Evolutionary conservation across 257 asterid genomes (phyloP).

Genomic region (Ilex asprella): DNA sequence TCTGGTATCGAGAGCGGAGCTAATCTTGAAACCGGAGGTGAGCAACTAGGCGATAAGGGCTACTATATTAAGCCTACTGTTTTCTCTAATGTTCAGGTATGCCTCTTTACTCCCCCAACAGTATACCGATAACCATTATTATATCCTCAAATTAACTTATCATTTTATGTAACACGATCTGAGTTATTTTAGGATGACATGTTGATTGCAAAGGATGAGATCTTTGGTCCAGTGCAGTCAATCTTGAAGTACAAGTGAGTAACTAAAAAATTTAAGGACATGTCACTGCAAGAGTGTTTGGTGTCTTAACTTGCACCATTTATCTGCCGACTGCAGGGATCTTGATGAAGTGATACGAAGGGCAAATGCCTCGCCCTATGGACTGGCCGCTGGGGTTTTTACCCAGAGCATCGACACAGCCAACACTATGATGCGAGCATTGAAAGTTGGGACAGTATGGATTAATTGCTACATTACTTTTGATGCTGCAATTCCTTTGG

Average conservation of each 20-base stretch:
- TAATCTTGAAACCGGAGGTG: constrained; percentile 85
- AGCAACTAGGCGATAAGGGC: constrained; percentile 53
- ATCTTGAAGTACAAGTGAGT: constrained; percentile 72
- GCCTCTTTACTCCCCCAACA: background rate
- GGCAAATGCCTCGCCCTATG: constrained; percentile 57
- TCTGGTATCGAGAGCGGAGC: constrained; percentile 74
- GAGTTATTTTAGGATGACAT: constrained; percentile 59
- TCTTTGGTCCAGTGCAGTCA: constrained; percentile 90
- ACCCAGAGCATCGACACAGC: constrained; percentile 83
- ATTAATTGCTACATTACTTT: constrained; percentile 72
- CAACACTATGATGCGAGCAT: constrained; percentile 69
- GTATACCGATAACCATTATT: background rate
- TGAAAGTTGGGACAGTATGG: constrained; percentile 84
- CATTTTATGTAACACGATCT: background rate
- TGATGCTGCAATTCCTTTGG: constrained; percentile 92
- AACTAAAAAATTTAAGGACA: background rate
- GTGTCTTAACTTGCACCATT: background rate
- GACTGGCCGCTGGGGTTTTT: constrained; percentile 91
- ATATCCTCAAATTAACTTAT: background rate
- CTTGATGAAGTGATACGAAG: constrained; percentile 63
- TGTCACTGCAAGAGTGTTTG: background rate
- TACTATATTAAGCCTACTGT: constrained; percentile 85
- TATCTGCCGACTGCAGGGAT: constrained; percentile 35
- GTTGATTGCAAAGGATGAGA: constrained; percentile 84
- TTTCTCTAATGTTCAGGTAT: constrained; percentile 81